Evolutionary conservation across 345 rosid genomes (phyloP), one percentile per base, ranked within the genome.

Genomic region (Triadica sebifera): DNA sequence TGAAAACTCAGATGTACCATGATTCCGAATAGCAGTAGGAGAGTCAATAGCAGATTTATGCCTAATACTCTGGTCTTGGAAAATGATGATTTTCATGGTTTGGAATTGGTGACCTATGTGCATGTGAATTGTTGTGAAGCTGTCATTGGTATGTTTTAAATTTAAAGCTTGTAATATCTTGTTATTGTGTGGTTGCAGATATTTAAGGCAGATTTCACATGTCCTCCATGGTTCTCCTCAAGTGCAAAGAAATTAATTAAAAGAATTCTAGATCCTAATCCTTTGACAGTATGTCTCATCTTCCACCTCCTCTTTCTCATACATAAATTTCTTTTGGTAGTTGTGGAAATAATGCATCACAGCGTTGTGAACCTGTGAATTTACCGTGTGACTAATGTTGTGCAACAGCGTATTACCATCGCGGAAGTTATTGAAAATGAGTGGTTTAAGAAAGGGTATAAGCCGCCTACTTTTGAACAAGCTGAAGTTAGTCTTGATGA

Each of bases 401-500:
- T 83, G 56, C 71, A 81, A 85, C 92, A 96, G 98, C 90, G 98
- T 46, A 93, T 95, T 59, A 88, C 91, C 56, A 85, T 86, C 70
- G 84, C 94, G 4, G 96, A 91, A 82, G 85, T 93, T 81, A 84
- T 91, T 78, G 92, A 85, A 84, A 91, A 93, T 82, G 98, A 93
- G 55, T 96, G 99, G 99, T 96, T 96, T 81, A 96, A 91, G 74
- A 93, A 96, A 85, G 98, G 98, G 59, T 96, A 96, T 78, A 93
- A 90, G 79, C 91, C 94, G 51, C 90, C 96, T 64, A 78, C 67
- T 56, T 96, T 96, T 85, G 96, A 93, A 76, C 86, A 89, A 78
- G 89, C 91, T 39, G 82, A 87, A 65, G 89, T 91, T 74, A 88
- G 85, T 80, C 92, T 89, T 75, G 98, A 81, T 70, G 97, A 96